Evolutionary conservation across 2,329 filamentous ascomycete genomes (phyloP), one percentile per base, ranked within the genome.

Genomic region (Harringtonia aguacate): DNA sequence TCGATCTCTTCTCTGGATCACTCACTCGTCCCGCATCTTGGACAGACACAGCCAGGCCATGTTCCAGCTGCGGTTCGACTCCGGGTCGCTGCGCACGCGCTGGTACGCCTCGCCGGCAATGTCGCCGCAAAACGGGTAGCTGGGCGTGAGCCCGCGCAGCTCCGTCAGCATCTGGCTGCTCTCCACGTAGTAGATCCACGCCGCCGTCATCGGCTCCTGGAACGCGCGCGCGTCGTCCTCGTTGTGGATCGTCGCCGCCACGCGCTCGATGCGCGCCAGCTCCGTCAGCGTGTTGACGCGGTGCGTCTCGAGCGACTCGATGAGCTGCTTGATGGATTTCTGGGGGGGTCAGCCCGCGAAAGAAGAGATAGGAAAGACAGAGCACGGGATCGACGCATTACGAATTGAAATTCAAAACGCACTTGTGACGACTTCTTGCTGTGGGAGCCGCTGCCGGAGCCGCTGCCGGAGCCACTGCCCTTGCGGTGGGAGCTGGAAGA

Each of bases 211-310:
- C 12, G 81, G 78, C 7, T 61, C 63, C 55, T 76, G 73, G 49
- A 78, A 74, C 4, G 68, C 68, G 24, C 72, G 70, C 14, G 73
- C 72, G 38, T 84, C 74, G 43, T 78, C 75, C 36, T 75, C 68
- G 34, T 71, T 67, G 28, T 77, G 69, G 47, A 75, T 70, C 3
- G 66, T 60, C 4, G 78, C 75, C 21, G 83, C 79, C 4, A 75
- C 67, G 45, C 76, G 74, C 58, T 88, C 84, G 52, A 86, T 79
- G 15, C 81, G 78, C 51, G 82, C 79, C 24, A 87, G 73, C 49
- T 84, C 81, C 0, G 77, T 80, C 18, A 87, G 67, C 0, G 83
- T 86, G 57, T 86, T 87, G 58, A 86, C 68, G n/a, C 75, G 75
- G 54, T 84, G 81, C 0, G 75, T 77, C 36, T 67, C 67, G 20